These are phyloP conservation scores for Boletus subparvulus DNA, from an alignment of 768 basidiomycete genomes.

Conservation along the genomic window DNA sequence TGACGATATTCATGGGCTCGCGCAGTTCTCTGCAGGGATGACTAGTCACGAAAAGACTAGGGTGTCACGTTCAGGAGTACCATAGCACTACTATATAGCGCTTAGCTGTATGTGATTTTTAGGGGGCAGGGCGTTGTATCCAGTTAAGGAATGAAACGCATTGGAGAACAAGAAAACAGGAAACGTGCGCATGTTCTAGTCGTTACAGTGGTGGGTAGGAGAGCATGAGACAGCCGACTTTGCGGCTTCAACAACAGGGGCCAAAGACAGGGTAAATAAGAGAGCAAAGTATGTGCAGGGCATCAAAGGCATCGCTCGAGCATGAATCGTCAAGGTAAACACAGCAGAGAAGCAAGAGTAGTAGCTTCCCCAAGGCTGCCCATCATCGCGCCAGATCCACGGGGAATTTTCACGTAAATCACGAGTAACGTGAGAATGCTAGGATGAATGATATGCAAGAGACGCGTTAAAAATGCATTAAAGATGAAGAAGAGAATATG, in stretches of 20 bases:
- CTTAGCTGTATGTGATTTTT: constrained; percentile 19
- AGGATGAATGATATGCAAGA: constrained; percentile 37
- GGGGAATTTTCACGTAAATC: constrained; percentile 24
- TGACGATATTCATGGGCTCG: constrained; percentile 1
- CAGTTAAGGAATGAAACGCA: constrained; percentile 32
- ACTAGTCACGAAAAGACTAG: constrained; percentile 6
- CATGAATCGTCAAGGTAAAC: constrained; percentile 27
- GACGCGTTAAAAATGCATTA: constrained; percentile 32
- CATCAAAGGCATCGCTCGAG: constrained; percentile 29
- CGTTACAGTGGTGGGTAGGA: constrained; percentile 51
- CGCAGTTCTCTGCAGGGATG: not conserved
- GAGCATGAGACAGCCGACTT: constrained; percentile 21
- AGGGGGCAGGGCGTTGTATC: constrained; percentile 25
- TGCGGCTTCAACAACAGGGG: constrained; percentile 17
- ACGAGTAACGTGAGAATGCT: constrained; percentile 20
- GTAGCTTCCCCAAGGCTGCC: constrained; percentile 10
- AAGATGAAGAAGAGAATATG: constrained; percentile 24
- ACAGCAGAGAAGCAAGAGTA: constrained; percentile 11
- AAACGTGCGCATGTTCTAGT: constrained; percentile 64
- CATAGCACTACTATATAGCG: constrained; percentile 14
- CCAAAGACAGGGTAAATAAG: constrained; percentile 9
- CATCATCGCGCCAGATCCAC: constrained; percentile 15
- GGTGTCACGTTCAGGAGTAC: constrained; percentile 13
- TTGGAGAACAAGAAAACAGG: constrained; percentile 36
- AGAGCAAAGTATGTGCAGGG: constrained; percentile 15